Evolutionary conservation across 2,329 filamentous ascomycete genomes (phyloP).

Genomic region (Aureobasidium namibiae): DNA sequence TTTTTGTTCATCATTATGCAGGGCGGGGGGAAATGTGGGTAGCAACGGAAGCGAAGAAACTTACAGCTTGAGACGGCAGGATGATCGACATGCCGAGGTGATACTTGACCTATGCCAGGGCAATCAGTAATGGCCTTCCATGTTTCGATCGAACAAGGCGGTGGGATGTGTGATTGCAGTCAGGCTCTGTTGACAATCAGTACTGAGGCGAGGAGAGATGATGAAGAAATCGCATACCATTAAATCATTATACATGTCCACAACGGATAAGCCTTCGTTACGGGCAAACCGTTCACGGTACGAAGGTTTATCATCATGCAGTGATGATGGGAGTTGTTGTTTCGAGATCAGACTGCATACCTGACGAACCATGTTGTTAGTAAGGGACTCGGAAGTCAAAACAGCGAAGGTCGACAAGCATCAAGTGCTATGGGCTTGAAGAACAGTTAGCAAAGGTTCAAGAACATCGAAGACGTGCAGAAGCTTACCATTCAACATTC

Average conservation of each 20-base stretch:
- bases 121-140: constrained; percentile 7
- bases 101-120: neutral
- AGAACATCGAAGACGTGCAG: neutral
- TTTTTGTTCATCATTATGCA: constrained; percentile 48
- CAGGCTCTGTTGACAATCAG: constrained; percentile 11
- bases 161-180: constrained; percentile 4
- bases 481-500: constrained; percentile 49
- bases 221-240: neutral
- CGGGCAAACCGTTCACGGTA: constrained; percentile 11
- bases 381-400: constrained; percentile 17
- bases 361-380: constrained; percentile 23
- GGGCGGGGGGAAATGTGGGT: neutral
- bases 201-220: neutral
- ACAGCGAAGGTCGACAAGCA: constrained; percentile 25
- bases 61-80: neutral
- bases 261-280: constrained; percentile 14
- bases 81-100: neutral
- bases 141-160: neutral
- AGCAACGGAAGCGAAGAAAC: constrained; percentile 13
- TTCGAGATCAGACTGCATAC: constrained; percentile 6
- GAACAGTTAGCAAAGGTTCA: constrained; percentile 19
- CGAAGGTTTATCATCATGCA: constrained; percentile 13
- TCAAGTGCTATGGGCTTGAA: constrained; percentile 19
- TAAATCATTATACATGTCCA: constrained; percentile 14
- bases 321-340: neutral